Evolutionary conservation across 2,329 filamentous ascomycete species (phyloP), one percentile per base, ranked within the genome.

Genomic region (Ophiostoma triangulosporum): DNA sequence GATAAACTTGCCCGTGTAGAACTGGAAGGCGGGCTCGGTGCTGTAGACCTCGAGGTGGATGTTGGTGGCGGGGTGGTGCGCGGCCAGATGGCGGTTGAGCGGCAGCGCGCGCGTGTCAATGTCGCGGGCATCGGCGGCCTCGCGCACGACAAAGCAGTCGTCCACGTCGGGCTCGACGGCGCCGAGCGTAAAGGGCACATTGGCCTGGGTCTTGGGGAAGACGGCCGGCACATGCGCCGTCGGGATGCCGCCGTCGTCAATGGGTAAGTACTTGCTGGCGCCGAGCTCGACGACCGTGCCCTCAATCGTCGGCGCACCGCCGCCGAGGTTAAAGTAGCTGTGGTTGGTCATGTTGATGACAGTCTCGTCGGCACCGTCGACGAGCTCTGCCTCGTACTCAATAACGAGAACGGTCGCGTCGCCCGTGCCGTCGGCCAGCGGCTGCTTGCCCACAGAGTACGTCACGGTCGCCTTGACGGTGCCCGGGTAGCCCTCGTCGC

Each of bases 1-100:
- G 59, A 94, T 89, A 64, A 82, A 84, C 64, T 86, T 84, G 59
- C 91, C 93, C 0, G 89, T 94, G 70, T 97, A 97, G 71, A 96
- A 95, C 68, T 97, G 91, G 74, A 96, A 97, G 0, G 88, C 87
- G 0, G 93, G 93, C 73, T 97, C 91, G 0, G 91, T 97, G 72
- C 87, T 93, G 63, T 81, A 73, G 6, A 95, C 84, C 68, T 96
- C 87, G 50, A 97, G 80, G 65, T 94, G 84, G 60, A 96, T 75
- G 58, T 81, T 80, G 27, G 82, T 84, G 50, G 73, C 73, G 6
- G 88, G 80, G 66, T 96, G 88, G 66, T 77, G 78, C 55, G 93
- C 86, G 24, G 78, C 72, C 46, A 87, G 79, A 46, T 91, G 78
- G 56, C 77, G 80, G 54, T 73, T 75, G 36, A 95, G 73, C 1